Evolutionary conservation across 768 basidiomycete species (phyloP).

Genomic region (Phlegmacium glaucopus): DNA sequence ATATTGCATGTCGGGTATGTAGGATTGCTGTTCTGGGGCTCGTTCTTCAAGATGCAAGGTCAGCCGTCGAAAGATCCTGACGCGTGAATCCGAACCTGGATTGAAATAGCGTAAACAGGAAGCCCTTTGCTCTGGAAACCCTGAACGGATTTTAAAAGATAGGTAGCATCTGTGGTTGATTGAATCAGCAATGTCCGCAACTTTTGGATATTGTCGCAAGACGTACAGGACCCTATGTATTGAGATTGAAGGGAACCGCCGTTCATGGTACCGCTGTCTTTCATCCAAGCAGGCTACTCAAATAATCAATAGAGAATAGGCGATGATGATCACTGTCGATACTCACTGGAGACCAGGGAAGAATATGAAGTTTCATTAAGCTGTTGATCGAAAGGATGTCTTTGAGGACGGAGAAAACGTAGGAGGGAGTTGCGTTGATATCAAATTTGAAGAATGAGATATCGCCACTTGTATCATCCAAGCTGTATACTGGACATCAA

Average conservation of each 20-base stretch:
- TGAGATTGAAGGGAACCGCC: slow-evolving; percentile 56
- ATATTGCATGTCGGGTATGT: slow-evolving; percentile 68
- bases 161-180: slow-evolving; percentile 53
- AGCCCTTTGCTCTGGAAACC: slow-evolving; percentile 64
- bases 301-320: neutral
- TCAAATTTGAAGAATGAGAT: slow-evolving; percentile 56
- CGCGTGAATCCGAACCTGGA: slow-evolving; percentile 33
- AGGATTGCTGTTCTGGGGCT: slow-evolving; percentile 54
- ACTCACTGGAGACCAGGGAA: slow-evolving; percentile 73
- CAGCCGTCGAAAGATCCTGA: neutral
- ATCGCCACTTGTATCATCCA: slow-evolving; percentile 62
- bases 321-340: neutral
- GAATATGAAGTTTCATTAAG: slow-evolving; percentile 24
- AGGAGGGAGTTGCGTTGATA: slow-evolving; percentile 54
- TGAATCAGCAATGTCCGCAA: too few relatives aligned
- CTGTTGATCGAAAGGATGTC: slow-evolving; percentile 63
- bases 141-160: slow-evolving; percentile 70
- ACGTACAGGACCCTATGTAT: slow-evolving; percentile 48
- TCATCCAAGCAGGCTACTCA: slow-evolving; percentile 76
- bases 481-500: slow-evolving; percentile 50
- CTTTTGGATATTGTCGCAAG: neutral
- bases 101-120: slow-evolving; percentile 57
- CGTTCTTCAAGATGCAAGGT: slow-evolving; percentile 30
- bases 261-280: slow-evolving; percentile 59
- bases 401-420: slow-evolving; percentile 57